Conservation (phyloP, 169 alveolate species). For the Cryptosporidium canis region DNA sequence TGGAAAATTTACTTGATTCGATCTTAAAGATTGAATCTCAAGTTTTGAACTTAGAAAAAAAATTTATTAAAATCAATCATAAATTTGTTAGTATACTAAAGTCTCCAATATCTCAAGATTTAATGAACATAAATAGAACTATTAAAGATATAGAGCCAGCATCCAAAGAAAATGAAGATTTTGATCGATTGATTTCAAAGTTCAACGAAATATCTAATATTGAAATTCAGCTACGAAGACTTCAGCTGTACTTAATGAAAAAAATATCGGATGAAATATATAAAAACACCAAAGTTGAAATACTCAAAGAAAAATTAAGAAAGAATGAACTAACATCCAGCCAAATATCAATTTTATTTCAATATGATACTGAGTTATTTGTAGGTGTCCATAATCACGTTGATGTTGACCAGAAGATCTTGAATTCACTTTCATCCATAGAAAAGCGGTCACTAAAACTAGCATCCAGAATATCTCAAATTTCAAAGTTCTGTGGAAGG, state of each 20-base stretch:
- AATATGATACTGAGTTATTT: slow-evolving; percentile 1
- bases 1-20: neutral
- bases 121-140: neutral
- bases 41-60: neutral
- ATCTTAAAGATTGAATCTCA: slow-evolving; percentile 9
- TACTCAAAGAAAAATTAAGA: slow-evolving; percentile 11
- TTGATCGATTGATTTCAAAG: slow-evolving; percentile 2
- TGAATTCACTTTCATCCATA: neutral
- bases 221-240: slow-evolving; percentile 33
- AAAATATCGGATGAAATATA: slow-evolving; percentile 44
- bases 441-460: slow-evolving; percentile 48
- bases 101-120: neutral
- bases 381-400: neutral
- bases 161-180: neutral
- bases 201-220: neutral
- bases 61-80: neutral
- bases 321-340: slow-evolving; percentile 52
- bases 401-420: neutral
- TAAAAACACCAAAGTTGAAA: neutral
- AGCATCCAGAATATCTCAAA: slow-evolving; percentile 61
- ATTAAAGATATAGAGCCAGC: neutral
- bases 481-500: slow-evolving; percentile 31
- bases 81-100: neutral
- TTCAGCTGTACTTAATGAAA: slow-evolving; percentile 17
- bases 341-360: slow-evolving; percentile 43